Evolutionary conservation across 2,329 filamentous ascomycete genomes (phyloP).

Genomic region (Amylocarpus encephaloides): DNA sequence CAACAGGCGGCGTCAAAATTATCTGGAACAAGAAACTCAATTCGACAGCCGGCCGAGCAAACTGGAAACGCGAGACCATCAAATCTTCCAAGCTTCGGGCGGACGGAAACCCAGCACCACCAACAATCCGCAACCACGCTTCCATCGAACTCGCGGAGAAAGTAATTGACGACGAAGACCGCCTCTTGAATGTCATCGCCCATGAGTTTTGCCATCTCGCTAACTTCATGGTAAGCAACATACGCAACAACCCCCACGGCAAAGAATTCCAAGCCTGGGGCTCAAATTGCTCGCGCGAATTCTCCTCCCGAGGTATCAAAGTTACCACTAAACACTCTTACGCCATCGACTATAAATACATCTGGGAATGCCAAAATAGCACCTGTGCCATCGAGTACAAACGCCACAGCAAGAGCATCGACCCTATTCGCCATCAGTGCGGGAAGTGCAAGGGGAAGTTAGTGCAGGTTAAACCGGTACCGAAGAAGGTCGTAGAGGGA

Average conservation of each 20-base stretch:
- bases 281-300: slow-evolving; percentile 46
- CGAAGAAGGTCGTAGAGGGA: slow-evolving; percentile 39
- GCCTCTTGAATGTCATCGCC: slow-evolving; percentile 83
- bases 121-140: slow-evolving; percentile 51
- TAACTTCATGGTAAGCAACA: slow-evolving; percentile 78
- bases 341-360: slow-evolving; percentile 84
- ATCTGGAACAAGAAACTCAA: slow-evolving; percentile 74
- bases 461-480: slow-evolving; percentile 73
- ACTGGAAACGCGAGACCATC: slow-evolving; percentile 59
- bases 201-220: slow-evolving; percentile 95
- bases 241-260: slow-evolving; percentile 74
- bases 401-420: slow-evolving; percentile 79
- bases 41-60: slow-evolving; percentile 70
- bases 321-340: slow-evolving; percentile 91
- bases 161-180: slow-evolving; percentile 70
- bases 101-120: background rate
- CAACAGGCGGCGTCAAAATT: slow-evolving; percentile 65
- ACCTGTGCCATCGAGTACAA: slow-evolving; percentile 67
- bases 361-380: slow-evolving; percentile 64
- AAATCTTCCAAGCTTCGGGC: slow-evolving; percentile 26
- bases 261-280: slow-evolving; percentile 77
- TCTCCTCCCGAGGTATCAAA: slow-evolving; percentile 57
- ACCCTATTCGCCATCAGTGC: slow-evolving; percentile 65
- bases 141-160: slow-evolving; percentile 85
- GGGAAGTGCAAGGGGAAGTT: slow-evolving; percentile 67